phyloP scores from a whole-genome alignment of 1,284 basidiomycete genomes.

The Thelephora terrestris region DNA sequence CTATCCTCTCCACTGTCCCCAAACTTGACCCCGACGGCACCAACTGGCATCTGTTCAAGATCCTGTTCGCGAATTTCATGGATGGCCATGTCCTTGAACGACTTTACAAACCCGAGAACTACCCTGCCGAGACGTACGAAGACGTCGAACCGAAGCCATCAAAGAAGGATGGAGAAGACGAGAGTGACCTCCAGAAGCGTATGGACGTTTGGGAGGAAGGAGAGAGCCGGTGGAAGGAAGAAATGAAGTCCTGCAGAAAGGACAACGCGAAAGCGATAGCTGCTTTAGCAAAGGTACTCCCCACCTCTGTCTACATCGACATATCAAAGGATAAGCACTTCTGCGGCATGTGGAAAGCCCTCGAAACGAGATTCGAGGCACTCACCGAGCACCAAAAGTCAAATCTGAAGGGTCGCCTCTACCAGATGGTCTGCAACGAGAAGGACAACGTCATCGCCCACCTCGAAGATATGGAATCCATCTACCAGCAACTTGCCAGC shows the following conservation, averaged over 20 bases:
- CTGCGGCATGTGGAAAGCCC: conserved; percentile 5
- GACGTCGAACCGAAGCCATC: conserved; percentile 3
- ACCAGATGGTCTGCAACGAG: conserved; percentile 8
- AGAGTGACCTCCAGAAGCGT: conserved; percentile 1
- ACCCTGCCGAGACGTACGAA: conserved; percentile 10
- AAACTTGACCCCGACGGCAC: conserved; percentile 22
- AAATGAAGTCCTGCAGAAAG: background rate
- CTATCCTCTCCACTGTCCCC: conserved; percentile 10
- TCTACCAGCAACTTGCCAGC: conserved; percentile 12
- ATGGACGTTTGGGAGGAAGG: background rate
- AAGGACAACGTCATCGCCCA: conserved; percentile 14
- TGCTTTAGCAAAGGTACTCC: conserved; percentile 3
- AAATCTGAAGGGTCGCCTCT: conserved; percentile 3
- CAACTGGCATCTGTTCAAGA: conserved; percentile 27
- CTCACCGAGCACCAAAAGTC: conserved; percentile 7
- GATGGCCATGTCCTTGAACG: conserved; percentile 16
- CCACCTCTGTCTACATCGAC: conserved; percentile 5
- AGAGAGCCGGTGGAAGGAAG: background rate
- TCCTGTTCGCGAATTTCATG: conserved; percentile 14
- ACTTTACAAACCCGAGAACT: conserved; percentile 17
- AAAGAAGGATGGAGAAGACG: background rate
- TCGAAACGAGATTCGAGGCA: conserved; percentile 4
- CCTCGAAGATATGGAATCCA: conserved; percentile 13
- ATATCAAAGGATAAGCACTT: conserved; percentile 3
- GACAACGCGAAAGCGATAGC: conserved; percentile 5